A percentile compares a stretch with the other conserved stretches of the same genome.
Evolutionary conservation across 106 monocot species (phyloP).

Genomic region (Xerophyta viscosa): DNA sequence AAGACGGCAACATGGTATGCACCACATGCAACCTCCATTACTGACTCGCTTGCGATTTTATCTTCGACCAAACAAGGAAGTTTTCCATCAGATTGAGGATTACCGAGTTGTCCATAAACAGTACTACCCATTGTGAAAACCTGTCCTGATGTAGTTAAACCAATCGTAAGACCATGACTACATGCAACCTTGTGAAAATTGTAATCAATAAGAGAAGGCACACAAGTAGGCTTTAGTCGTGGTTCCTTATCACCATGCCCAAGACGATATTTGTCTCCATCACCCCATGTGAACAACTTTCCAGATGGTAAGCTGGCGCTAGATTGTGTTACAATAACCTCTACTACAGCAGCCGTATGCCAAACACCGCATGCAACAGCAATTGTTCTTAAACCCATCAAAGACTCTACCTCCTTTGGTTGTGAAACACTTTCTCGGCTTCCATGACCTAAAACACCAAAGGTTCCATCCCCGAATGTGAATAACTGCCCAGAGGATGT

Average conservation of each 20-base stretch:
- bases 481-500: conserved; percentile 68
- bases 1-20: conserved; percentile 84
- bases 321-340: conserved; percentile 84
- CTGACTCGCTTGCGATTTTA: conserved; percentile 52
- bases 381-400: conserved; percentile 83
- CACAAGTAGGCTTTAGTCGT: conserved; percentile 79
- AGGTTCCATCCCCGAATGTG: conserved; percentile 94
- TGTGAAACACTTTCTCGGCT: conserved; percentile 53
- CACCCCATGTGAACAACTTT: conserved; percentile 96
- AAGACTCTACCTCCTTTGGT: conserved; percentile 87
- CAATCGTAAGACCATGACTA: conserved; percentile 82
- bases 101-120: conserved; percentile 97
- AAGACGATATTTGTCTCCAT: conserved; percentile 91
- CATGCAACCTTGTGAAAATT: conserved; percentile 90
- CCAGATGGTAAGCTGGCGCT: conserved; percentile 62
- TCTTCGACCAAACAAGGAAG: conserved; percentile 78
- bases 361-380: conserved; percentile 93
- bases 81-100: conserved; percentile 78
- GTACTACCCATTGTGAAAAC: conserved; percentile 80
- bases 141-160: conserved; percentile 74
- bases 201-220: conserved; percentile 85
- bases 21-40: conserved; percentile 80
- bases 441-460: conserved; percentile 89
- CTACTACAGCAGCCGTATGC: conserved; percentile 90
- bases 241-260: conserved; percentile 88